Evolutionary conservation across 768 basidiomycete genomes (phyloP), one percentile per base, ranked within the genome.

Genomic region (Russula virescens): DNA sequence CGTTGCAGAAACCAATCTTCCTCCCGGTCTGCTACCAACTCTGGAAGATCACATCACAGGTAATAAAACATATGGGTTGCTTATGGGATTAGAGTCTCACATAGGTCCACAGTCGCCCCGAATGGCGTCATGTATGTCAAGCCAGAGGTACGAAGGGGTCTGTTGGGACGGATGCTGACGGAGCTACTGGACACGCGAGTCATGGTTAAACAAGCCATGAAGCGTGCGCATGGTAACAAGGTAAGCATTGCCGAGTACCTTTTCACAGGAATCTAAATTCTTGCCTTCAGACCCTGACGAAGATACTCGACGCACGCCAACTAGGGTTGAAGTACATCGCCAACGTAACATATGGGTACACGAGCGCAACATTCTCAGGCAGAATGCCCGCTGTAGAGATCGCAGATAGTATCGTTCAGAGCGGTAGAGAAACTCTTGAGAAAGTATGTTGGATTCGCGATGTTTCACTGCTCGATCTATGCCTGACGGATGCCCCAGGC

Each of bases 181-280:
- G 97, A 99, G 73, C 77, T 98, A 3, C 77, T 99, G 65, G 92
- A 98, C 56, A 98, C 96, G 19, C 81, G 97, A 58, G 91, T 98
- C 5, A 98, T 99, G 97, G 89, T 99, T 26, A 99, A 98, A 72
- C 88, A 93, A 66, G 93, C 91, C 3, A 94, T 97, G 94, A 98
- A 98, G 72, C 77, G 80, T 25, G 81, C 81, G 9, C 83, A 83
- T 53, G 75, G 78, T 46, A 87, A 97, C 71, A 93, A 91, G 77
- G 94, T 89, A 54, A 57, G 69, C 19, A 35, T 45, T 0, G 43
- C 35, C 58, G 45, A 52, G 14, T n/a, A 46, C 47, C 14, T 63
- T 40, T 47, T 64, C 42, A 26, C 38, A 49, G 1, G 31, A 9
- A 35, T 19, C 31, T 54, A 3, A 52, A 40, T 45, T 31, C n/a